These are phyloP conservation scores for Fusarium sublunatum DNA, from an alignment of 2,329 filamentous ascomycete genomes.

Conservation along the genomic window DNA sequence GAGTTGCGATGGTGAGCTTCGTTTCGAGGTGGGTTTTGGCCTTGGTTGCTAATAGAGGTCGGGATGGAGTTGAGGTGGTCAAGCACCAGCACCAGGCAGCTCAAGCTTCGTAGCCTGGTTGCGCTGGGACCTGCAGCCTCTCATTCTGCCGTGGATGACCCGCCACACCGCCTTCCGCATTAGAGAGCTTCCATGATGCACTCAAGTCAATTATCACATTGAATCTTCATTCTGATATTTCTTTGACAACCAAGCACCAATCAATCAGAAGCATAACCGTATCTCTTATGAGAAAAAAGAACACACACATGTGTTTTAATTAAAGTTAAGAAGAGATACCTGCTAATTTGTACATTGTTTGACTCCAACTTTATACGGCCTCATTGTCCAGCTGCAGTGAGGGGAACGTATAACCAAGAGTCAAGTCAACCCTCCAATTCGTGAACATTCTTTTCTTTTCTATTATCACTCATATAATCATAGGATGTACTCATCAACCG, in stretches of 20 bases:
- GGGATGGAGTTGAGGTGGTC: slow-evolving; percentile 40
- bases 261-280: too few species aligned
- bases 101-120: slow-evolving; percentile 53
- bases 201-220: neutral
- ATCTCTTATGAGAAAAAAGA: neutral
- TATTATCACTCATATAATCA: too few species aligned
- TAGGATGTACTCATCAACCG: too few species aligned
- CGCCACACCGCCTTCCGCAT: slow-evolving; percentile 44
- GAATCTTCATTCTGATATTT: neutral
- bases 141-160: slow-evolving; percentile 37
- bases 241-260: too few species aligned
- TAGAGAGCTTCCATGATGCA: slow-evolving; percentile 30
- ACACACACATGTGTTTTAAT: neutral
- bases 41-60: slow-evolving; percentile 32
- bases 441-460: too few species aligned
- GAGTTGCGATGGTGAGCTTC: slow-evolving; percentile 30
- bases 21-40: slow-evolving; percentile 36
- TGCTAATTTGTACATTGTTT: neutral
- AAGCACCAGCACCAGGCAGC: slow-evolving; percentile 48
- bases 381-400: neutral
- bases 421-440: too few species aligned
- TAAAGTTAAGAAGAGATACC: neutral
- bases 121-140: slow-evolving; percentile 26
- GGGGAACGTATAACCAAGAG: neutral
- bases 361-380: neutral